Base-by-base conservation (phyloP, 768 basidiomycete species). In the Pisolithus albus region DNA sequence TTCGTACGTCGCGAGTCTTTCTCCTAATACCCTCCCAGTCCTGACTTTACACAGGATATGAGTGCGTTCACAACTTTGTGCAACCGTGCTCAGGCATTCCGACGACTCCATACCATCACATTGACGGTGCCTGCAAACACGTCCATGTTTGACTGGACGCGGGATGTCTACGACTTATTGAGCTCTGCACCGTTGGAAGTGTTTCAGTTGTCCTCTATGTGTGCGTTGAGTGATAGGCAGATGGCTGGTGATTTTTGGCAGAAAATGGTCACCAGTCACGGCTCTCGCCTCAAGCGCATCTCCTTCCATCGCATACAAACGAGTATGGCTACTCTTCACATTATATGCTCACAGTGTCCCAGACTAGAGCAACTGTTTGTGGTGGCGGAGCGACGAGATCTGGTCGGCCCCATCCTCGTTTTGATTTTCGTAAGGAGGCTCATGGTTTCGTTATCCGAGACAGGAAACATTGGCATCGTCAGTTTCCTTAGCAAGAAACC, bases 231-330 rank as follows among this genome's bases (percentile, higher is more conserved):
- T 44, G 70, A 76, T 46, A 64, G 68, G 5, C 64, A 63, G 0
- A 67, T 75, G 16, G 69, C 72, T 7, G 73, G 78, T 23, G 62
- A 64, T 5, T 79, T 89, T 49, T 84, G 82, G 74, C 56, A 56
- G 9, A 60, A 66, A 4, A 63, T 91, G 3, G 70, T 85, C 10
- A 38, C 62, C 3, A 60, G 59, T 8, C 88, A 89, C 50, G 76
- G 78, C 0, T 57, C 61, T 15, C 73, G 75, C 15, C 71, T 92
- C 5, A 70, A 61, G 24, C 70, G 75, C 10, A 78, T 90, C 55
- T 83, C 82, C 11, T 74, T 88, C 2, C 79, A 88, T 58, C 73
- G 84, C 24, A 80, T 86, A 73, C 68, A 73, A 4, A 74, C 88
- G 50, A 70, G 72, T 56, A 61, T 81, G 19, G 64, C 66, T 10